Conservation (phyloP, 2,329 filamentous ascomycete species). For the Incumbomyces delicatus region DNA sequence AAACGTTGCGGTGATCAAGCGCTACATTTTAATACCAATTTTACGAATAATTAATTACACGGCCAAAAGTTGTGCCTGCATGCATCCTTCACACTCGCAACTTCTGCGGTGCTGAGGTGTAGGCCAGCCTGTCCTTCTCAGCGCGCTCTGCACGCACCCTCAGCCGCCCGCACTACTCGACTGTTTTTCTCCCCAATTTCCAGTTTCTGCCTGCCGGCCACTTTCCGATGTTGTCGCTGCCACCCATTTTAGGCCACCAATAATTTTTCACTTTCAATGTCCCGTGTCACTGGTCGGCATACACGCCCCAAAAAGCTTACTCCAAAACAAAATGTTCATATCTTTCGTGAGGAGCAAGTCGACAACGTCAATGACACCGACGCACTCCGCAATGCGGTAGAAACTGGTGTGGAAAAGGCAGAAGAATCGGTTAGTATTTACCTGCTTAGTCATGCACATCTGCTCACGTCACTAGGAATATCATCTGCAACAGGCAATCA, state of each 20-base stretch:
- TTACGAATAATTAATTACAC: conserved; percentile 37
- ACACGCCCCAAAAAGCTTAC: conserved; percentile 63
- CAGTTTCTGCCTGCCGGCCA: background rate
- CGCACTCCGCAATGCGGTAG: conserved; percentile 73
- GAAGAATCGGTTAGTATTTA: conserved; percentile 77
- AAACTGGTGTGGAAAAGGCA: conserved; percentile 91
- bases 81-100: background rate
- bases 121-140: background rate
- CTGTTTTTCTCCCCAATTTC: no score
- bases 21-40: conserved; percentile 57
- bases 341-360: conserved; percentile 84
- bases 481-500: conserved; percentile 81
- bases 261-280: conserved; percentile 7
- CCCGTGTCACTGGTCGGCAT: conserved; percentile 28
- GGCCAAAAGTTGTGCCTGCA: conserved; percentile 2
- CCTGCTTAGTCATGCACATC: conserved; percentile 13
- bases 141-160: no score
- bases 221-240: conserved; percentile 5
- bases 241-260: background rate
- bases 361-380: conserved; percentile 78
- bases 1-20: conserved; percentile 44
- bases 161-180: no score
- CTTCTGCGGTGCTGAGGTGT: background rate
- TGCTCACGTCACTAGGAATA: conserved; percentile 58
- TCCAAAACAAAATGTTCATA: conserved; percentile 75